Percentiles rank a stretch among this genome's conserved stretches.
phyloP scores from a whole-genome alignment of 352 stramenopile species.

The Globisporangium uncinulatum region DNA sequence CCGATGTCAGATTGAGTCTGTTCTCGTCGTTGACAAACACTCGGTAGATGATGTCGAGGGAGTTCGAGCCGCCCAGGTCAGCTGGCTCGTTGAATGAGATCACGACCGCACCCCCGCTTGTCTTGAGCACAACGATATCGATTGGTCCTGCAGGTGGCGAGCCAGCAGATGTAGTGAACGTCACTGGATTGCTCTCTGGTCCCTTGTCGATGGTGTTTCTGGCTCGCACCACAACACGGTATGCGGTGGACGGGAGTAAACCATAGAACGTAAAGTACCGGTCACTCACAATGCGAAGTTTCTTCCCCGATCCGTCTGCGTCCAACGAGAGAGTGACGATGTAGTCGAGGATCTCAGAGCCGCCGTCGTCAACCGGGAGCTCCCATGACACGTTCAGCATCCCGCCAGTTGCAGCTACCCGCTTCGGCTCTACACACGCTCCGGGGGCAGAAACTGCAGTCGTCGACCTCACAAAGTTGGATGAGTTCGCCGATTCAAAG shows the following conservation, averaged over 20 bases:
- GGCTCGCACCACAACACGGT: slow-evolving; percentile 36
- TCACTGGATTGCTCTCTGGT: slow-evolving; percentile 23
- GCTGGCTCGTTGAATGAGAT: slow-evolving; percentile 50
- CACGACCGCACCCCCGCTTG: slow-evolving; percentile 37
- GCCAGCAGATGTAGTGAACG: slow-evolving; percentile 23
- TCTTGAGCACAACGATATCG: slow-evolving; percentile 17
- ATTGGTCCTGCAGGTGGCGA: slow-evolving; percentile 29
- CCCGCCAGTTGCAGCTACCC: slow-evolving; percentile 26
- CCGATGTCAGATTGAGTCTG: slow-evolving; percentile 33
- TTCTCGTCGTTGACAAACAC: slow-evolving; percentile 38
- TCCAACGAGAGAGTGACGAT: slow-evolving; percentile 22
- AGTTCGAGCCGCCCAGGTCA: slow-evolving; percentile 37
- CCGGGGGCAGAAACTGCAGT: slow-evolving; percentile 43
- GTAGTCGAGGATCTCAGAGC: slow-evolving; percentile 22
- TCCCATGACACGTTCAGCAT: slow-evolving; percentile 47
- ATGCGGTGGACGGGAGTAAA: slow-evolving; percentile 25
- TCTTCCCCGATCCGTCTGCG: slow-evolving; percentile 24
- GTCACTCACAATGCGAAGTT: background rate
- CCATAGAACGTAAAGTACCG: slow-evolving; percentile 37
- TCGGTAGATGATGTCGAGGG: slow-evolving; percentile 35
- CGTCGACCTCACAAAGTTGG: slow-evolving; percentile 23
- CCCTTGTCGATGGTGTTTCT: slow-evolving; percentile 33
- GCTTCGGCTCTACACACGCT: slow-evolving; percentile 17
- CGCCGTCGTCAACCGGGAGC: slow-evolving; percentile 32
- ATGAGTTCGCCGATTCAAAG: slow-evolving; percentile 41